A percentile compares a stretch with the other conserved stretches of the same genome.
Conservation (phyloP, 2,329 filamentous ascomycete species). For the Fusarium sambucinum region DNA sequence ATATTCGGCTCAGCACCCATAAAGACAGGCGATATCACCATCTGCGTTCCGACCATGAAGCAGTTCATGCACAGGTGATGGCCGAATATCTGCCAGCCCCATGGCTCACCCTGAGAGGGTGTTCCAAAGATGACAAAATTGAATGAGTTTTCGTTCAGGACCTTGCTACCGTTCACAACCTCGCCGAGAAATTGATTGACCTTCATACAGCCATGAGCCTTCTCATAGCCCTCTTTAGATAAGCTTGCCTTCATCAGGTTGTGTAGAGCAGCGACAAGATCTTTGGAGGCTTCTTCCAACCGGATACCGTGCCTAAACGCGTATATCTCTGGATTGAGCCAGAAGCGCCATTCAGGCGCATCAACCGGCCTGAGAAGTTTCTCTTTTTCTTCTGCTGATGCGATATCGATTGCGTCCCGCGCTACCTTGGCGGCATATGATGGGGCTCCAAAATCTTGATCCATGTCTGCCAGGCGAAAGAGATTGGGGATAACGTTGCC, state of each 20-base stretch:
- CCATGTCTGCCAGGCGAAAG: constrained; percentile 10
- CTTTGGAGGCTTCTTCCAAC: constrained; percentile 67
- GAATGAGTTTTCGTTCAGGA: constrained; percentile 80
- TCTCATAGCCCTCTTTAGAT: constrained; percentile 76
- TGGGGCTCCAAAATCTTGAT: constrained; percentile 21
- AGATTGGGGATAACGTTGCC: constrained; percentile 16
- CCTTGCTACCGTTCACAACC: constrained; percentile 67
- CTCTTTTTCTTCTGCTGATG: constrained; percentile 55
- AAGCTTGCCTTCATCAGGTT: constrained; percentile 68
- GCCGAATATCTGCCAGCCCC: constrained; percentile 80
- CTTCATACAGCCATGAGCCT: constrained; percentile 76
- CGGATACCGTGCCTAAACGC: constrained; percentile 74
- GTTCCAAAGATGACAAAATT: constrained; percentile 77
- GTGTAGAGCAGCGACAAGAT: constrained; percentile 63
- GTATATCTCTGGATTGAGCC: constrained; percentile 77
- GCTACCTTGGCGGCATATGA: background rate
- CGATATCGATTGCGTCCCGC: constrained; percentile 5
- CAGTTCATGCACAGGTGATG: constrained; percentile 80
- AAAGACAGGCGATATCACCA: constrained; percentile 78
- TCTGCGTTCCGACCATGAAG: constrained; percentile 72
- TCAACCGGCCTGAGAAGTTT: constrained; percentile 70
- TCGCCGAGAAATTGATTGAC: constrained; percentile 80
- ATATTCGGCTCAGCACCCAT: constrained; percentile 82
- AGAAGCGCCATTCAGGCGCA: constrained; percentile 75
- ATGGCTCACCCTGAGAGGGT: constrained; percentile 68